Evolutionary conservation across 208 protist genomes (phyloP).

Genomic region (Vickermania ingenoplastis): DNA sequence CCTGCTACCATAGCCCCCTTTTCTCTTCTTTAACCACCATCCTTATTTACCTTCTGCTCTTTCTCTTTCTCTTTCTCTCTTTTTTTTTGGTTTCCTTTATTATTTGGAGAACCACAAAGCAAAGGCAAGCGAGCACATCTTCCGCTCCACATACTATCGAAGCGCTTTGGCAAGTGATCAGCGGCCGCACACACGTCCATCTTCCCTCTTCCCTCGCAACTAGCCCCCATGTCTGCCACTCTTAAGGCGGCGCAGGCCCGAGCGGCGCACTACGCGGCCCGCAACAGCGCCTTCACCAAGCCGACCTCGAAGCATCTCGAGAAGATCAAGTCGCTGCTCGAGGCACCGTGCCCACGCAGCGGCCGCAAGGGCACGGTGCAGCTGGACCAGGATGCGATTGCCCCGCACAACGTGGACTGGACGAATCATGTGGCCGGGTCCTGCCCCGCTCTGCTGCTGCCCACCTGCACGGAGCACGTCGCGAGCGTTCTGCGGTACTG

Average conservation of each 20-base stretch:
- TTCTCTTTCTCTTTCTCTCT: slow-evolving; percentile 1
- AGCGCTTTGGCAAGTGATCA: too few species aligned
- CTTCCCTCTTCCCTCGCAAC: too few species aligned
- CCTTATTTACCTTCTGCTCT: too few species aligned
- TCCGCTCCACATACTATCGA: too few species aligned
- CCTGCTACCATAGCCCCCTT: too few species aligned
- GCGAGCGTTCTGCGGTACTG: slow-evolving; percentile 87
- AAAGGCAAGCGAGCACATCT: too few species aligned
- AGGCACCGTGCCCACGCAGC: slow-evolving; percentile 26
- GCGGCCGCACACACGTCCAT: too few species aligned
- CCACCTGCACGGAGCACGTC: slow-evolving; percentile 45
- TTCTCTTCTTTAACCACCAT: too few species aligned
- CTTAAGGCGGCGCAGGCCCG: slow-evolving; percentile 32
- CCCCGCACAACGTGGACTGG: slow-evolving; percentile 62
- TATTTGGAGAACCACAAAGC: too few species aligned
- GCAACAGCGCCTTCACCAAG: slow-evolving; percentile 38
- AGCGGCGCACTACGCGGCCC: slow-evolving; percentile 51
- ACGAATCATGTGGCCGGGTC: slow-evolving; percentile 46
- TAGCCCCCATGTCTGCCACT: too few species aligned
- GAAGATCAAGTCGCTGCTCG: slow-evolving; percentile 39
- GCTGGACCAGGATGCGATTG: slow-evolving; percentile 26
- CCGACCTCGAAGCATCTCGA: slow-evolving; percentile 30
- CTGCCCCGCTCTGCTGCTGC: slow-evolving; percentile 41
- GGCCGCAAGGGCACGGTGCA: slow-evolving; percentile 40
- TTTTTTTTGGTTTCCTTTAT: slow-evolving; percentile 1